Conservation (phyloP, 768 basidiomycete genomes). For the Termitomyces sp. region DNA sequence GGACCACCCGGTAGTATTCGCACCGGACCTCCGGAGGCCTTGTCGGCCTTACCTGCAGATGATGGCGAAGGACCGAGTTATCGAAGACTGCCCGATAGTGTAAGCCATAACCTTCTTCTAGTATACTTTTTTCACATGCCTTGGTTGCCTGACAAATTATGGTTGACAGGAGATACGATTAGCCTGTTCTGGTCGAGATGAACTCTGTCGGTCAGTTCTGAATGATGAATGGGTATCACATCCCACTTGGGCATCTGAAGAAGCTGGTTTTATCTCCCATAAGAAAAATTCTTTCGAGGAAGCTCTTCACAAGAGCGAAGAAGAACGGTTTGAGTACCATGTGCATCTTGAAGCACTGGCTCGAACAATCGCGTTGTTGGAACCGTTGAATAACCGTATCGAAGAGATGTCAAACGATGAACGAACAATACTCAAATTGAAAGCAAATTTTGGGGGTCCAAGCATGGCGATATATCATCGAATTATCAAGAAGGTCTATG, state of each 20-base stretch:
- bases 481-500: slow-evolving; percentile 92
- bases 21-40: slow-evolving; percentile 68
- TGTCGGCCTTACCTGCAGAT: slow-evolving; percentile 73
- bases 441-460: slow-evolving; percentile 83
- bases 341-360: slow-evolving; percentile 89
- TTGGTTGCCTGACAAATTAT: slow-evolving; percentile 1
- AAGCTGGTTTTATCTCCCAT: slow-evolving; percentile 88
- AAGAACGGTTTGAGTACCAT: slow-evolving; percentile 97
- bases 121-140: neutral
- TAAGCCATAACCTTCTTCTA: slow-evolving; percentile 37
- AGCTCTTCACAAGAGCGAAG: slow-evolving; percentile 92
- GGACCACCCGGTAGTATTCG: slow-evolving; percentile 78
- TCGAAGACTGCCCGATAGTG: slow-evolving; percentile 79
- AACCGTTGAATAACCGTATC: slow-evolving; percentile 80
- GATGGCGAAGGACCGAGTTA: slow-evolving; percentile 94
- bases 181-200: slow-evolving; percentile 91
- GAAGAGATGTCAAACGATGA: slow-evolving; percentile 89
- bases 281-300: slow-evolving; percentile 98
- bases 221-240: slow-evolving; percentile 99
- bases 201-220: slow-evolving; percentile 90
- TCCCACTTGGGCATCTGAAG: slow-evolving; percentile 97
- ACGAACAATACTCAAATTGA: slow-evolving; percentile 71
- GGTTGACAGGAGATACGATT: slow-evolving; percentile 70
- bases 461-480: slow-evolving; percentile 87
- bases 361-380: slow-evolving; percentile 86